Percentiles rank a stretch among this genome's conserved stretches.
Evolutionary conservation across 345 rosid genomes (phyloP).

Genomic region (Eucalyptus cladocalyx): DNA sequence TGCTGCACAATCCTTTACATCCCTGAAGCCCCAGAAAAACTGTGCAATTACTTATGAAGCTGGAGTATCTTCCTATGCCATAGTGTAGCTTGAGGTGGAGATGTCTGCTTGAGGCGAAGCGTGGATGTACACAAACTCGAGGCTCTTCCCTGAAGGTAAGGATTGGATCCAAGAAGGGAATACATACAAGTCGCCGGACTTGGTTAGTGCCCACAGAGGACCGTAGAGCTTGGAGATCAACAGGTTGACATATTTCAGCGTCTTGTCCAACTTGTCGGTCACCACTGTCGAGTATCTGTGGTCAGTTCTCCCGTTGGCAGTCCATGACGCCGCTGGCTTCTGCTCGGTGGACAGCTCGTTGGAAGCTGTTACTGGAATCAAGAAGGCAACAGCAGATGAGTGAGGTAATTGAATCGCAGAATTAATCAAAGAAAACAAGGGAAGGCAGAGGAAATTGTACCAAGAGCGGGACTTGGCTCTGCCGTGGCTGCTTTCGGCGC

Average conservation of each 20-base stretch:
- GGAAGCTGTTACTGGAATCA: conserved; percentile 32
- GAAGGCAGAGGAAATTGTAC: conserved; percentile 8
- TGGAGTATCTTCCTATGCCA: conserved; percentile 29
- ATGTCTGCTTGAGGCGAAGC: conserved; percentile 47
- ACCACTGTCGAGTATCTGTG: conserved; percentile 68
- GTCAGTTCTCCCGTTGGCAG: conserved; percentile 48
- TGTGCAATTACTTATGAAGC: neutral
- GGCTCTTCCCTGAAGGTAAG: conserved; percentile 56
- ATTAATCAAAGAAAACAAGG: neutral
- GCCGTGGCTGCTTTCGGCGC: conserved; percentile 21
- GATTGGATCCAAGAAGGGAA: conserved; percentile 79
- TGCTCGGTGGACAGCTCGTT: conserved; percentile 44
- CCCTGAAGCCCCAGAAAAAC: conserved; percentile 1
- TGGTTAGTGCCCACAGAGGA: conserved; percentile 81
- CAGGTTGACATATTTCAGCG: conserved; percentile 51
- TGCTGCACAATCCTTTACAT: conserved; percentile 34
- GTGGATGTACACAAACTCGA: conserved; percentile 87
- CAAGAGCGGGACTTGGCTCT: conserved; percentile 41
- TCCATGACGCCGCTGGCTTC: conserved; percentile 72
- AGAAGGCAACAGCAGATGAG: neutral
- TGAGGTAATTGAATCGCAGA: neutral
- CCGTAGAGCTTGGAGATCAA: conserved; percentile 75
- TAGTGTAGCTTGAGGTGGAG: conserved; percentile 56
- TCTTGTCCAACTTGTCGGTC: conserved; percentile 59
- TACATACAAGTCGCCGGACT: conserved; percentile 35